These are phyloP conservation scores for Barnettozyma vustinii DNA, from an alignment of 805 yeast species.

Conservation along the genomic window DNA sequence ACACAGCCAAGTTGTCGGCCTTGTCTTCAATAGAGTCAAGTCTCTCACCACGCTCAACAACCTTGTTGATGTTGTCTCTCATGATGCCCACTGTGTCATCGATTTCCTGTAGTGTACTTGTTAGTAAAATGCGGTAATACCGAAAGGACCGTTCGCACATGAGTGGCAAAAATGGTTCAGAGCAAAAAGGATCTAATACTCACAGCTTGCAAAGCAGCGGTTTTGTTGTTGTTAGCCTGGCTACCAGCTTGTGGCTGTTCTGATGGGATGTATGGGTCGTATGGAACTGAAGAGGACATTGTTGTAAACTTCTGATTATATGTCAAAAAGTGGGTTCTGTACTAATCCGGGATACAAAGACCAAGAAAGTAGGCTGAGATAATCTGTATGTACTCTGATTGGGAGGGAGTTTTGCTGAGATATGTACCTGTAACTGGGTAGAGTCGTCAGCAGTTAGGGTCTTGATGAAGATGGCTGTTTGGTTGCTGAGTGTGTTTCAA, in stretches of 20 bases:
- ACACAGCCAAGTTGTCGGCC: conserved; percentile 85
- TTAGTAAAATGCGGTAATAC: conserved; percentile 14
- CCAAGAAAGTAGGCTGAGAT: not conserved
- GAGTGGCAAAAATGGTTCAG: not conserved
- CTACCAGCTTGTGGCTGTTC: conserved; percentile 27
- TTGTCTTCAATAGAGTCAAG: conserved; percentile 88
- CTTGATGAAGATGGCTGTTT: not conserved
- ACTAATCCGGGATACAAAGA: not conserved
- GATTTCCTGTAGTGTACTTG: conserved; percentile 52
- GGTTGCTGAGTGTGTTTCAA: not conserved
- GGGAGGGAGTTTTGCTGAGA: not conserved
- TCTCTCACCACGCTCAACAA: conserved; percentile 90
- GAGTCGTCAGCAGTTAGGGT: not conserved
- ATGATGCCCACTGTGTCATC: conserved; percentile 95
- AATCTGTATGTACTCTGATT: not conserved
- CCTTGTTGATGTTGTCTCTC: conserved; percentile 95
- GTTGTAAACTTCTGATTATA: conserved; percentile 2
- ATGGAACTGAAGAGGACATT: conserved; percentile 78
- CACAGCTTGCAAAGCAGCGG: conserved; percentile 82
- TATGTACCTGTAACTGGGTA: not conserved
- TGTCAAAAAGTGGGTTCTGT: not conserved
- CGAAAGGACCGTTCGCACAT: conserved; percentile 25
- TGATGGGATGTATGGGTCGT: conserved; percentile 79
- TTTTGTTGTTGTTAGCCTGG: conserved; percentile 36
- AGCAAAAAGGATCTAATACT: conserved; percentile 25